Percentiles rank a stretch among this genome's conserved stretches.
These are phyloP conservation scores for Calonectria pteridis DNA, from an alignment of 2,329 filamentous ascomycete genomes.

Conservation along the genomic window DNA sequence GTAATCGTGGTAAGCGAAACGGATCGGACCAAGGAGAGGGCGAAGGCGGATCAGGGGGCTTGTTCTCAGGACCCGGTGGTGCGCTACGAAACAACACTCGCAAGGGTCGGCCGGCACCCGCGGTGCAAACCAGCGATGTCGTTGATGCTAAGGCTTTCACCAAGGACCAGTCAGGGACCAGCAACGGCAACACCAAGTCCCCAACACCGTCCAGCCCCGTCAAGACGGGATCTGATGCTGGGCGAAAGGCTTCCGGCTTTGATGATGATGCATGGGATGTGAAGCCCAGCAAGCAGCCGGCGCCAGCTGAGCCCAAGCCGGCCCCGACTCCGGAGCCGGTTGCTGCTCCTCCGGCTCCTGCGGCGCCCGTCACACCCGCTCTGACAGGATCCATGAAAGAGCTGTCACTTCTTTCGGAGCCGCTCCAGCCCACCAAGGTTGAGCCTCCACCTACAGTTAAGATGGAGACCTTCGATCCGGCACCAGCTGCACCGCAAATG, in stretches of 20 bases:
- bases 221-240: slow-evolving; percentile 47
- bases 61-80: slow-evolving; percentile 96
- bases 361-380: slow-evolving; percentile 56
- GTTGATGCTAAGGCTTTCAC: slow-evolving; percentile 91
- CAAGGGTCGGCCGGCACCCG: slow-evolving; percentile 88
- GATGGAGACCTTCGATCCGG: slow-evolving; percentile 35
- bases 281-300: slow-evolving; percentile 78
- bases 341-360: slow-evolving; percentile 26
- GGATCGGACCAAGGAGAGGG: slow-evolving; percentile 61
- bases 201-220: slow-evolving; percentile 40
- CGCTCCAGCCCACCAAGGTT: slow-evolving; percentile 64
- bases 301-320: slow-evolving; percentile 31
- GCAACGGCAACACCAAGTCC: slow-evolving; percentile 38
- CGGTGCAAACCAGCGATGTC: slow-evolving; percentile 86
- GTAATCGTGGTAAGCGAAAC: slow-evolving; percentile 61
- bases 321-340: slow-evolving; percentile 41
- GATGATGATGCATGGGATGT: slow-evolving; percentile 99
- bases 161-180: slow-evolving; percentile 55
- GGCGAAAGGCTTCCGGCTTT: slow-evolving; percentile 70
- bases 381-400: slow-evolving; percentile 77
- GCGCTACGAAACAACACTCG: slow-evolving; percentile 93
- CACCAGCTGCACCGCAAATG: slow-evolving; percentile 55
- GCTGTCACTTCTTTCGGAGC: slow-evolving; percentile 65
- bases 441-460: slow-evolving; percentile 48
- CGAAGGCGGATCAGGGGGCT: slow-evolving; percentile 72